These are phyloP conservation scores for Ceratocystis colombiana DNA, from an alignment of 2,329 filamentous ascomycete species.

Conservation along the genomic window DNA sequence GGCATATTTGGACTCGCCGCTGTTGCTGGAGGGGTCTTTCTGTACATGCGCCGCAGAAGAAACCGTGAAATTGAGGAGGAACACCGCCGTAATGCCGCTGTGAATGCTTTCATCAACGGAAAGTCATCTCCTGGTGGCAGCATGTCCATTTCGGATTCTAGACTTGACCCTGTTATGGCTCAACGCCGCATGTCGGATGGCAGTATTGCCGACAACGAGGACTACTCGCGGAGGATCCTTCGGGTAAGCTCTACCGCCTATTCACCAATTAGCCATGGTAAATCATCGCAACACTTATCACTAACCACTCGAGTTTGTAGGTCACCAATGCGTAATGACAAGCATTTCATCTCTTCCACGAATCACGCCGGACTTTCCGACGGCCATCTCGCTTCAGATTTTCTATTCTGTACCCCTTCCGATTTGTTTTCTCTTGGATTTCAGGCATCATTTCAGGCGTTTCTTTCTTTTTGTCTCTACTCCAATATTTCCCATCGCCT, in stretches of 20 bases:
- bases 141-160: constrained; percentile 67
- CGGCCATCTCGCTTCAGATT: constrained; percentile 8
- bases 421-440: constrained; percentile 21
- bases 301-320: constrained; percentile 30
- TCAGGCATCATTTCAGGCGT: constrained; percentile 25
- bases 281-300: not conserved
- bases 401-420: constrained; percentile 24
- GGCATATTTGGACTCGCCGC: constrained; percentile 62
- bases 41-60: constrained; percentile 64
- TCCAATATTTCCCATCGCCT: constrained; percentile 9
- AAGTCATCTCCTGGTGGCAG: constrained; percentile 53
- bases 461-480: constrained; percentile 19
- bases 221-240: constrained; percentile 91
- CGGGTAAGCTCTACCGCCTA: constrained; percentile 53
- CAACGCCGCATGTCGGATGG: constrained; percentile 81
- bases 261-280: not conserved
- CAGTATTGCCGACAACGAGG: constrained; percentile 93
- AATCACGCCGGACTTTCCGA: constrained; percentile 21
- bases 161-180: constrained; percentile 77
- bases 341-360: constrained; percentile 17
- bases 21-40: constrained; percentile 57
- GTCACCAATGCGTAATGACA: constrained; percentile 48
- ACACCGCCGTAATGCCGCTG: constrained; percentile 68
- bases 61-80: constrained; percentile 74
- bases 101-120: constrained; percentile 63